Evolutionary conservation across 2,329 filamentous ascomycete species (phyloP).

Genomic region (Colletotrichum horii): DNA sequence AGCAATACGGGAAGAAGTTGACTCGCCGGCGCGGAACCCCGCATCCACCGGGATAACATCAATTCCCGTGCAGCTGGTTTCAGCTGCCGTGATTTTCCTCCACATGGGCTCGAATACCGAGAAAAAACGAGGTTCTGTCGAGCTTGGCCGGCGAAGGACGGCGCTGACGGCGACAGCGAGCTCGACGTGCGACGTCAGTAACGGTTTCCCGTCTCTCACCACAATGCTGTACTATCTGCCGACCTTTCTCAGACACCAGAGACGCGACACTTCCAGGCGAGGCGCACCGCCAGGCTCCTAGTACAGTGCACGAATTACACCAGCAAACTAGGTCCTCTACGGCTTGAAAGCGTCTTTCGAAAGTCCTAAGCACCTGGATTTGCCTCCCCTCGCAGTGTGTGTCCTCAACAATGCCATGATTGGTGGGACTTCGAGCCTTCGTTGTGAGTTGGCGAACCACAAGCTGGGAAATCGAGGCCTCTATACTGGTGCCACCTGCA

Average conservation of each 20-base stretch:
- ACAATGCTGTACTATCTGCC: neutral
- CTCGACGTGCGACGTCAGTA: neutral
- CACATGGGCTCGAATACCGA: neutral
- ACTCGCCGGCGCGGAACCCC: neutral
- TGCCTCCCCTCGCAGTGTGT: neutral
- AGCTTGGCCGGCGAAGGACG: neutral
- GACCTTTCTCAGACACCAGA: neutral
- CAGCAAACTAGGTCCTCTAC: neutral
- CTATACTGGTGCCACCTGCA: slow-evolving; percentile 1
- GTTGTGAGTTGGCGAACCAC: slow-evolving; percentile 2
- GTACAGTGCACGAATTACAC: neutral
- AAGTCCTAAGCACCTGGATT: neutral
- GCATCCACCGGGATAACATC: slow-evolving; percentile 2
- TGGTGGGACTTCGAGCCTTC: slow-evolving; percentile 1
- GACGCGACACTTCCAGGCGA: neutral
- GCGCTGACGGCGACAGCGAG: neutral
- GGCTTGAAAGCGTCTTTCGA: neutral
- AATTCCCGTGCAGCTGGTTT: neutral
- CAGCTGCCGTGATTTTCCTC: neutral
- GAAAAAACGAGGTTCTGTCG: neutral
- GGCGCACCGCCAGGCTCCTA: neutral
- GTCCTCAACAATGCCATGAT: neutral
- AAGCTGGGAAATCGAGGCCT: neutral
- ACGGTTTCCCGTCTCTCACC: neutral
- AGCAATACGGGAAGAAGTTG: neutral